A percentile compares a stretch with the other conserved stretches of the same genome.
phyloP scores from a whole-genome alignment of 208 protist genomes.

The Crithidia fasciculata region DNA sequence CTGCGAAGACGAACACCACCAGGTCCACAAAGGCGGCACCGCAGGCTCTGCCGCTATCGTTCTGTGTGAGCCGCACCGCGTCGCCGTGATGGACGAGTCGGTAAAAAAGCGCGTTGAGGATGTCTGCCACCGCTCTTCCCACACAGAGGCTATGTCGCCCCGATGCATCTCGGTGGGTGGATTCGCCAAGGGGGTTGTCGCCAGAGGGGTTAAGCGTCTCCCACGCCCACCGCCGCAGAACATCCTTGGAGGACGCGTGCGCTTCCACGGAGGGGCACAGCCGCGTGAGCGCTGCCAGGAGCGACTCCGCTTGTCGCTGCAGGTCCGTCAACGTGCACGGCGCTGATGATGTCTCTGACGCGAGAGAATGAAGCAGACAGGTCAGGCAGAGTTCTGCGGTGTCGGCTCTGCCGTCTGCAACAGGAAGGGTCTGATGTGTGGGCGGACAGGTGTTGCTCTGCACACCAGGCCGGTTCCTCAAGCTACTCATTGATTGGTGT shows the following conservation, averaged over 20 bases:
- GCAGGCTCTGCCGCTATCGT: background rate
- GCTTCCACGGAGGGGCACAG: background rate
- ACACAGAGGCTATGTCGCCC: background rate
- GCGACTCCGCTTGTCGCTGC: background rate
- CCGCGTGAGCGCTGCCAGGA: slow-evolving; percentile 6
- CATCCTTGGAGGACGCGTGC: background rate
- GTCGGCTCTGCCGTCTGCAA: background rate
- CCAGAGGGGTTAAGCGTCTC: slow-evolving; percentile 1
- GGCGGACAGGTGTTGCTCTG: background rate
- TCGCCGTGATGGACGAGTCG: background rate
- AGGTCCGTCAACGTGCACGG: background rate
- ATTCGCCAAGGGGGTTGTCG: background rate
- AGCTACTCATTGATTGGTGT: too few relatives aligned
- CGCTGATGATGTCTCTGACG: too few relatives aligned
- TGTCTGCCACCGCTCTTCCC: slow-evolving; percentile 14
- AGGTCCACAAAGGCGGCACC: slow-evolving; percentile 26
- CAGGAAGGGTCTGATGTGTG: background rate
- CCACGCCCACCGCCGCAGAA: slow-evolving; percentile 6
- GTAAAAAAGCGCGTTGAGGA: slow-evolving; percentile 10
- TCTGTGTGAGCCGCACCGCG: background rate
- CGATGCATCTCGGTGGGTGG: background rate
- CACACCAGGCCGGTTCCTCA: background rate
- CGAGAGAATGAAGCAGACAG: too few relatives aligned
- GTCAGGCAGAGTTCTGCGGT: too few relatives aligned
- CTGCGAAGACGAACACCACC: slow-evolving; percentile 21